phyloP scores from a whole-genome alignment of 768 basidiomycete genomes.

The Leccinum variicolor region DNA sequence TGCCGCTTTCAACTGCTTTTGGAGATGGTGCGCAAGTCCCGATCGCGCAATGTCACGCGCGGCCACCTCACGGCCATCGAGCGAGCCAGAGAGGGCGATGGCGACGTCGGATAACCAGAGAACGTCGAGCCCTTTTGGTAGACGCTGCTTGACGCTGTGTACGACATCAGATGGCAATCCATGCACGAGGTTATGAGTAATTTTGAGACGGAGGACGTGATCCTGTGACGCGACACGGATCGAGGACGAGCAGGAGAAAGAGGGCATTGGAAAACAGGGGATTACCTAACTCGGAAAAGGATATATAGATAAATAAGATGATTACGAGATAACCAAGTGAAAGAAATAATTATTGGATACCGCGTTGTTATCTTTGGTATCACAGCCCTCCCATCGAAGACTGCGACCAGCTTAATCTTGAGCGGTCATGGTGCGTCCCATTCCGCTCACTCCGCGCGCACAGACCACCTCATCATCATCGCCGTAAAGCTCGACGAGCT shows the following conservation, averaged over 20 bases:
- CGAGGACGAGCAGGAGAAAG: slow-evolving; percentile 29
- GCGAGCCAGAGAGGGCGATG: slow-evolving; percentile 51
- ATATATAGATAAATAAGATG: slow-evolving; percentile 13
- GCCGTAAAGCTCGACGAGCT: slow-evolving; percentile 48
- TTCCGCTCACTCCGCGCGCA: slow-evolving; percentile 7
- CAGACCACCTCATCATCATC: slow-evolving; percentile 1
- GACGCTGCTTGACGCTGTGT: slow-evolving; percentile 32
- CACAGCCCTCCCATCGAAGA: slow-evolving; percentile 20
- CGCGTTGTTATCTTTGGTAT: slow-evolving; percentile 22
- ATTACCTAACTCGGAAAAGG: background rate
- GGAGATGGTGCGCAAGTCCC: slow-evolving; percentile 46
- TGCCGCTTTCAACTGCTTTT: slow-evolving; percentile 50
- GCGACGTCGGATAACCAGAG: slow-evolving; percentile 38
- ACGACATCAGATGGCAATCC: slow-evolving; percentile 30
- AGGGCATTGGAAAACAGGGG: slow-evolving; percentile 25
- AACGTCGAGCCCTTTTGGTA: slow-evolving; percentile 32
- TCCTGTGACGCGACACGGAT: slow-evolving; percentile 44
- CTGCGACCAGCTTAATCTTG: slow-evolving; percentile 23
- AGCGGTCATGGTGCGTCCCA: slow-evolving; percentile 29
- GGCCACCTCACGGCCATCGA: slow-evolving; percentile 43
- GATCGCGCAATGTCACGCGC: slow-evolving; percentile 44
- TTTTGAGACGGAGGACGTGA: slow-evolving; percentile 43
- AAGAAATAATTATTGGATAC: background rate
- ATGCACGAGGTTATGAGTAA: slow-evolving; percentile 42
- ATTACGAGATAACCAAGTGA: slow-evolving; percentile 29